A percentile compares a stretch with the other conserved stretches of the same genome.
Evolutionary conservation across 169 alveolate species (phyloP).

Genomic region (Cryptosporidium tyzzeri): DNA sequence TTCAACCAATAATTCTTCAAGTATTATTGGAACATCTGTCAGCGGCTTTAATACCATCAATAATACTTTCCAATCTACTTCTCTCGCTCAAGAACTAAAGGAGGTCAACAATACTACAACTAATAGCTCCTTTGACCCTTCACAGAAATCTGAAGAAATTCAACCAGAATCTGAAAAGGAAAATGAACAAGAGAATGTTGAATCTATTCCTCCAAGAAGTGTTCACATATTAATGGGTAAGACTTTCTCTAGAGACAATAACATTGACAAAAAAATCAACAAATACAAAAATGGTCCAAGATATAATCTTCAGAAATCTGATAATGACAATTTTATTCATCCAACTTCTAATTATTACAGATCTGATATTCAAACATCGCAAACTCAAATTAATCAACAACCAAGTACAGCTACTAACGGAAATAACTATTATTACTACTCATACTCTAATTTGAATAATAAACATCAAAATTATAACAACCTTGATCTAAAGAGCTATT

Average conservation of each 20-base stretch:
- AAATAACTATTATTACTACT: neutral
- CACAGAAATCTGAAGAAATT: neutral
- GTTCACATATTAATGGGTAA: slow-evolving; percentile 71
- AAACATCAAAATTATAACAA: neutral
- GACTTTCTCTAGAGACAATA: slow-evolving; percentile 41
- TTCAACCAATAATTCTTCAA: neutral
- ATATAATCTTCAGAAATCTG: neutral
- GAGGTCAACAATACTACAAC: slow-evolving; percentile 2
- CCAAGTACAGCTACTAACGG: neutral
- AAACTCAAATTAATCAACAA: neutral
- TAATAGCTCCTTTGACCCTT: neutral
- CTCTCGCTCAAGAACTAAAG: slow-evolving; percentile 60
- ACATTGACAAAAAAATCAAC: slow-evolving; percentile 16
- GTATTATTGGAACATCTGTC: neutral
- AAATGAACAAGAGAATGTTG: neutral
- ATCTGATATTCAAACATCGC: neutral
- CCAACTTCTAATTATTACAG: neutral
- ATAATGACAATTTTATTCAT: neutral
- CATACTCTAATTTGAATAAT: neutral
- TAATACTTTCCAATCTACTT: slow-evolving; percentile 2
- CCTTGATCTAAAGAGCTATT: neutral
- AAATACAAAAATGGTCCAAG: slow-evolving; percentile 1
- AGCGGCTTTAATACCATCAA: neutral
- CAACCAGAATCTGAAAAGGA: neutral
- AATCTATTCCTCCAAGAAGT: slow-evolving; percentile 71